Base-by-base conservation (phyloP, 1,284 basidiomycete genomes). In the Austroboletus rostrupii region DNA sequence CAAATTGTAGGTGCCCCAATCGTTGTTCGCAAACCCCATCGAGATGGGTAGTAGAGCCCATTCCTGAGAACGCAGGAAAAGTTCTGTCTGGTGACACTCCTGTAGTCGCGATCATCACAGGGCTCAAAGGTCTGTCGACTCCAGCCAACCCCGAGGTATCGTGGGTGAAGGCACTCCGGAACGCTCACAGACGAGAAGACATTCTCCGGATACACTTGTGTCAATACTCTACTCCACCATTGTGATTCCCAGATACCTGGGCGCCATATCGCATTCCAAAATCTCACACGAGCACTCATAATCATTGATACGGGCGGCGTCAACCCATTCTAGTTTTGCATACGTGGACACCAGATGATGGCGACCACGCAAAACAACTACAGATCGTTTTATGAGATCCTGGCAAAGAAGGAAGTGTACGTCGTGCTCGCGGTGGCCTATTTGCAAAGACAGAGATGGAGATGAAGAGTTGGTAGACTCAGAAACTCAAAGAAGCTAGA, bases 381-480 rank as follows among this genome's bases (percentile, higher is more conserved):
- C 8, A 26, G 23, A 26, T 26, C 8, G 1, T 26, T 26, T 26
- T 26, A 26, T 8, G 23, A 26, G 23, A 26, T 26, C 32, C 11
- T 33, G 2, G 32, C 11, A 16, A 16, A 33, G 16, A 33, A 33
- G 32, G 32, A 33, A 16, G 32, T 33, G 16, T 13, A 8, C 32
- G 16, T 33, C 11, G 32, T 13, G 55, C 68, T 33, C 32, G 32
- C 11, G 32, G 32, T 33, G 35, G 68, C 68, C 0, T 61, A 61
- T 19, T 46, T 70, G 31, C 68, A 67, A 47, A 47, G 62, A 20
- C n/a, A n/a, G 67, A 68, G 20, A 5, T 14, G 0, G 50, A 50
- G 4, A 70, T 69, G 68, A 68, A 68, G 39, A 56, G 55, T 2
- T 69, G 65, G 65, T 67, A 68, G 65, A 19, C 35, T 0, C 53